These are phyloP conservation scores for Melaleuca quinquenervia DNA, from an alignment of 345 rosid species.

Conservation along the genomic window DNA sequence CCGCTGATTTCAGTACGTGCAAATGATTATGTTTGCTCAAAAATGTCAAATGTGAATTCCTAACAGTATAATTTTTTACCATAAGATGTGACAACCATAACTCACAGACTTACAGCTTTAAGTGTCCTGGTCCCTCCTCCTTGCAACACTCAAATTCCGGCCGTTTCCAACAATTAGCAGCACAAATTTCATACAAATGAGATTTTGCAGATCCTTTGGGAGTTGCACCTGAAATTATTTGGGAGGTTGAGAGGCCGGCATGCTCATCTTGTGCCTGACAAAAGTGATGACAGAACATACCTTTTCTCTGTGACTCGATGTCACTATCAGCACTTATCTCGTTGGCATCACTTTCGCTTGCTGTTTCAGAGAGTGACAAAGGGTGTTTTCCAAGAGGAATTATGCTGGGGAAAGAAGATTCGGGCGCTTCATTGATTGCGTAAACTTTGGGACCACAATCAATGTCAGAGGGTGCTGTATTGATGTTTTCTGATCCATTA, in stretches of 20 bases:
- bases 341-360: neutral
- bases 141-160: constrained; percentile 60
- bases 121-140: constrained; percentile 74
- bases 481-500: constrained; percentile 12
- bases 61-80: neutral
- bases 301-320: neutral
- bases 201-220: constrained; percentile 42
- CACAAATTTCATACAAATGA: constrained; percentile 49
- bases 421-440: neutral
- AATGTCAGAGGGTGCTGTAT: constrained; percentile 5
- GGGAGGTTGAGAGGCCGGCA: neutral
- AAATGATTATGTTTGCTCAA: neutral
- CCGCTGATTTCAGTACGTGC: neutral
- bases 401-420: constrained; percentile 1
- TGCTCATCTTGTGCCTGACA: neutral
- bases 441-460: neutral
- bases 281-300: neutral
- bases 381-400: constrained; percentile 6
- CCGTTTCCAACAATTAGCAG: constrained; percentile 57
- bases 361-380: neutral
- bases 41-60: neutral
- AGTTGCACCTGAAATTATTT: constrained; percentile 18
- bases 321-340: neutral
- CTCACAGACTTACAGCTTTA: constrained; percentile 44
- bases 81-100: neutral